A percentile compares a stretch with the other conserved stretches of the same genome.
Conservation (phyloP, 2,329 filamentous ascomycete species). For the Didymella lethalis region DNA sequence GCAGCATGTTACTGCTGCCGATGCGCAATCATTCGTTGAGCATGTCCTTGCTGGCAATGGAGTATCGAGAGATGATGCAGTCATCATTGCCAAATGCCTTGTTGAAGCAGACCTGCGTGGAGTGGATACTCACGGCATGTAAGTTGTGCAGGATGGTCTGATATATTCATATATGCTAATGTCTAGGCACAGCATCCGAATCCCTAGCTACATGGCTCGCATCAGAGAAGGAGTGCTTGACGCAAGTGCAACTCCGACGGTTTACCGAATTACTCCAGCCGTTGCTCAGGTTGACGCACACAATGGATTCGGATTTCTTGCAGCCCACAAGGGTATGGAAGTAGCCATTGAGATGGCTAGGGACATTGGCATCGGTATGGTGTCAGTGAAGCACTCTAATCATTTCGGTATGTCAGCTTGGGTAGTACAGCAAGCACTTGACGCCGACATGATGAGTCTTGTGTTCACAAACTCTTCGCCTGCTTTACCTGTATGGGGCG, state of each 20-base stretch:
- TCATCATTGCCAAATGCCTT: constrained; percentile 71
- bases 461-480: constrained; percentile 71
- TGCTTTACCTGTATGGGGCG: constrained; percentile 75
- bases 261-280: constrained; percentile 72
- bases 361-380: constrained; percentile 75
- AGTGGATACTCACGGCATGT: constrained; percentile 78
- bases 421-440: constrained; percentile 78
- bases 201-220: constrained; percentile 79
- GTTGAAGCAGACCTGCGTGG: constrained; percentile 79
- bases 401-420: constrained; percentile 87
- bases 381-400: constrained; percentile 77
- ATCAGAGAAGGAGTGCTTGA: constrained; percentile 74
- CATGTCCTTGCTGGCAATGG: constrained; percentile 67
- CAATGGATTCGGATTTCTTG: constrained; percentile 79
- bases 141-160: constrained; percentile 8
- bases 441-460: constrained; percentile 69
- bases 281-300: constrained; percentile 72
- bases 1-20: constrained; percentile 31
- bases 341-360: constrained; percentile 72
- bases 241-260: constrained; percentile 63
- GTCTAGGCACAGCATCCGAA: constrained; percentile 61
- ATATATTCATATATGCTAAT: constrained; percentile 12
- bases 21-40: constrained; percentile 57
- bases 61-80: constrained; percentile 66
- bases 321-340: constrained; percentile 71